phyloP scores from a whole-genome alignment of 441 rosid species.

The Pelargonium fulgidum region DNA sequence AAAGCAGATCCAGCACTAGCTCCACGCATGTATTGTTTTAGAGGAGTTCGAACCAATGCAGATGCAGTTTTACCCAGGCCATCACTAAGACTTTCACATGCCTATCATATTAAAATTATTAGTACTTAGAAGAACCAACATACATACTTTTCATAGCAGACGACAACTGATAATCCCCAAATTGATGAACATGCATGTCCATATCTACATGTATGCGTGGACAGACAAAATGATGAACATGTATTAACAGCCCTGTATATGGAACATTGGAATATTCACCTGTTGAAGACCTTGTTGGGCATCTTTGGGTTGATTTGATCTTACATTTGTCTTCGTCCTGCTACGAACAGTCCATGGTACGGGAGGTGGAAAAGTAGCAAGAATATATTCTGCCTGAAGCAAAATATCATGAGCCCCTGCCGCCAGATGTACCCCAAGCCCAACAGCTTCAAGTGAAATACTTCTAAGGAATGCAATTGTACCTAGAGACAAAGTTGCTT shows the following conservation, averaged over 20 bases:
- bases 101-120: conserved; percentile 43
- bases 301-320: conserved; percentile 77
- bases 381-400: conserved; percentile 65
- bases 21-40: conserved; percentile 80
- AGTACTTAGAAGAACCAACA: conserved; percentile 7
- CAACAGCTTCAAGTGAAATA: conserved; percentile 91
- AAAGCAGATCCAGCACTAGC: conserved; percentile 81
- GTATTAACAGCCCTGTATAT: not conserved
- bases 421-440: conserved; percentile 94
- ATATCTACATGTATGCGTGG: not conserved
- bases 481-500: conserved; percentile 41
- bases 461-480: conserved; percentile 87
- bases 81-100: conserved; percentile 73
- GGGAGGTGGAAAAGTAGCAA: conserved; percentile 51
- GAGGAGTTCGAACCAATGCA: conserved; percentile 75
- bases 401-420: conserved; percentile 83
- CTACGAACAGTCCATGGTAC: conserved; percentile 42
- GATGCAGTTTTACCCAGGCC: conserved; percentile 89
- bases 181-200: too few relatives aligned
- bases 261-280: conserved; percentile 36
- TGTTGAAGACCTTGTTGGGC: conserved; percentile 88
- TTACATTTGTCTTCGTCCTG: conserved; percentile 50
- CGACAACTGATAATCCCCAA: too few relatives aligned
- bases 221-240: not conserved
- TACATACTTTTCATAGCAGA: not conserved